Conservation (phyloP, 306 rosid genomes). For the Castanea mollissima region DNA sequence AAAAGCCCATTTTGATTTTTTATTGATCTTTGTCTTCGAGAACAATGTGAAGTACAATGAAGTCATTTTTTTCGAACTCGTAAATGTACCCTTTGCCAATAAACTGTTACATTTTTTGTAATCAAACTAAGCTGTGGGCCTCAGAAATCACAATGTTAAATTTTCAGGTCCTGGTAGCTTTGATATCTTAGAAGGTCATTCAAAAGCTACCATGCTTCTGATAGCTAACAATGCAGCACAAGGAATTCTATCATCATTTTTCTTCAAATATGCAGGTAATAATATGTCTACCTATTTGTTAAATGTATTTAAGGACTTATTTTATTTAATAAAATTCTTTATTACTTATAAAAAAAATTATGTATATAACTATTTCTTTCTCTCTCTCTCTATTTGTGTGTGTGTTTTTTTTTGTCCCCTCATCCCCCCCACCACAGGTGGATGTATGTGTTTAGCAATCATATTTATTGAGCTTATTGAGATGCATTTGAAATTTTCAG, state of each 20-base stretch:
- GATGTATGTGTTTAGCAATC: neutral
- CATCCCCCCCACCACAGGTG: neutral
- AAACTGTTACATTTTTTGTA: neutral
- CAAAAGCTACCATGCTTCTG: constrained; percentile 88
- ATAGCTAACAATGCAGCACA: constrained; percentile 97
- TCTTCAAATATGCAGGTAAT: constrained; percentile 98
- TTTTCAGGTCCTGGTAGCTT: constrained; percentile 82
- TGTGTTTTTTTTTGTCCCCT: neutral
- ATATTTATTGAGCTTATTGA: neutral
- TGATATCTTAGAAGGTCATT: constrained; percentile 94
- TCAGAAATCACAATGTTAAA: constrained; percentile 23
- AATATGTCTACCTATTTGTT: neutral
- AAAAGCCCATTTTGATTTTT: neutral
- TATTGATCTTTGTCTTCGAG: neutral
- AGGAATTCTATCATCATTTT: constrained; percentile 95
- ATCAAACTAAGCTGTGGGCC: constrained; percentile 11
- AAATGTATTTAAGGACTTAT: too few species aligned
- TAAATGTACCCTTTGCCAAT: neutral
- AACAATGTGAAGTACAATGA: neutral
- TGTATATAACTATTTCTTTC: too few species aligned
- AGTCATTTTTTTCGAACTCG: neutral
- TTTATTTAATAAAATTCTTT: too few species aligned
- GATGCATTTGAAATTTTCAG: constrained; percentile 46
- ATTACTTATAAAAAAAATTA: too few species aligned
- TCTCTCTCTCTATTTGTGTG: too few species aligned